Base-by-base conservation (phyloP, 192 early-diverging fungal species). In the Dispira simplex region DNA sequence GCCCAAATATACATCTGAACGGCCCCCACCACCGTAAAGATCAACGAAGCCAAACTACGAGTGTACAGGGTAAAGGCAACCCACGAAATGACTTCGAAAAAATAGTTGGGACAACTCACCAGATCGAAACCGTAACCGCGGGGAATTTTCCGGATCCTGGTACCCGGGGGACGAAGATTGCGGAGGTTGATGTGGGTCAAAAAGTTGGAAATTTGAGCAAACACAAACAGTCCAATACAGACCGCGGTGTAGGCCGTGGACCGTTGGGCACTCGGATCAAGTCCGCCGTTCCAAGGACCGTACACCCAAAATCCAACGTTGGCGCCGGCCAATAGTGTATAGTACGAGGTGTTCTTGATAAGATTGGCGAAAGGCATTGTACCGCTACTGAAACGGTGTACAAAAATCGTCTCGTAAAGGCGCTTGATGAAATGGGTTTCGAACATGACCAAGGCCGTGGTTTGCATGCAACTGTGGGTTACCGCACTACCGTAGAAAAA, bases 361-460 rank as follows among this genome's bases (percentile, higher is more conserved):
- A 98, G 75, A 68, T 93, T 93, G n/a, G 69, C 53, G 63, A 92
- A 75, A n/a, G 95, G 95, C 95, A 98, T 98, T 11, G 92, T 94
- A 28, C 87, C 90, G 68, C 92, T 87, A 46, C 85, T 88, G 73
- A 95, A 95, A 23, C 89, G 85, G 69, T 98, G 93, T 32, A 96
- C 85, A 81, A 90, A 92, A 2, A 90, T 62, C 3, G 95, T 95
- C 68, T 97, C 95, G 48, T 84, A 81, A 74, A 95, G 92, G 23
- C 95, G 86, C 77, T 98, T 95, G 65, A 87, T 63, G 70, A 95
- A 98, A 69, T 95, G 95, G 18, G 81, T 67, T 75, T 92, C 82
- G 62, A 84, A 72, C 71, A 94, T 66, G 43, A 76, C 55, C 64
- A 82, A 86, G 8, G 82, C 79, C 44, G 80, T 72, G 20, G 84